Conservation (phyloP, 371 early-diverging fungal species). For the Apophysomyces trapeziformis region DNA sequence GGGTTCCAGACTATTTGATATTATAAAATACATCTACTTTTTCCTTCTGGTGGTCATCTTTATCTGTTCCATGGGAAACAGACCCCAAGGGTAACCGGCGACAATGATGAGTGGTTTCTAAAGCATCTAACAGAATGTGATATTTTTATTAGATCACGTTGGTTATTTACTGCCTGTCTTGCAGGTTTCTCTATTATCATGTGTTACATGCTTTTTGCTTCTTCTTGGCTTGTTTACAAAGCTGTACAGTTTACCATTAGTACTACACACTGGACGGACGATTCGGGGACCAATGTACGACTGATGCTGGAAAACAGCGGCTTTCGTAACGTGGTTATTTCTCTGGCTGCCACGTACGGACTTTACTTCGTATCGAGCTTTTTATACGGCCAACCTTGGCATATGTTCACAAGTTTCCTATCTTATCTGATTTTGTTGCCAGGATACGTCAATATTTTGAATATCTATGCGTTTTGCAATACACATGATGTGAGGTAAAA, state of each 20-base stretch:
- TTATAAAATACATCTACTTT: constrained; percentile 73
- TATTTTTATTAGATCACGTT: constrained; percentile 34
- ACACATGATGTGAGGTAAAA: constrained; percentile 70
- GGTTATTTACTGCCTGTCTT: constrained; percentile 44
- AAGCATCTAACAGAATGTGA: constrained; percentile 32
- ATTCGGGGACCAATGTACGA: constrained; percentile 34
- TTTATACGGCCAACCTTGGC: constrained; percentile 67
- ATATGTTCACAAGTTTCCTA: constrained; percentile 70
- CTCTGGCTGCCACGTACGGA: constrained; percentile 67
- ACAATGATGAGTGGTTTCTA: constrained; percentile 21
- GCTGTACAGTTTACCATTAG: constrained; percentile 48
- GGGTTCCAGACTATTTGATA: constrained; percentile 64
- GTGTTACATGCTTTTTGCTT: constrained; percentile 49
- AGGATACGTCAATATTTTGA: constrained; percentile 67
- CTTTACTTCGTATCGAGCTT: constrained; percentile 65
- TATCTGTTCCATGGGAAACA: constrained; percentile 89
- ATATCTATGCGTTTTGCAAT: constrained; percentile 76
- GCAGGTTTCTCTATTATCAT: constrained; percentile 46
- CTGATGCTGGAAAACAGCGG: constrained; percentile 45
- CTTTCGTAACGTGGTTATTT: constrained; percentile 61
- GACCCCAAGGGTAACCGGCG: constrained; percentile 85
- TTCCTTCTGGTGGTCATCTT: constrained; percentile 78
- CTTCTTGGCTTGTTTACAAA: constrained; percentile 52
- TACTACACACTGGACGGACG: constrained; percentile 28
- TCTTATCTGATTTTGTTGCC: constrained; percentile 68